These are phyloP conservation scores for Leccinum variicolor DNA, from an alignment of 768 basidiomycete genomes.

Conservation along the genomic window DNA sequence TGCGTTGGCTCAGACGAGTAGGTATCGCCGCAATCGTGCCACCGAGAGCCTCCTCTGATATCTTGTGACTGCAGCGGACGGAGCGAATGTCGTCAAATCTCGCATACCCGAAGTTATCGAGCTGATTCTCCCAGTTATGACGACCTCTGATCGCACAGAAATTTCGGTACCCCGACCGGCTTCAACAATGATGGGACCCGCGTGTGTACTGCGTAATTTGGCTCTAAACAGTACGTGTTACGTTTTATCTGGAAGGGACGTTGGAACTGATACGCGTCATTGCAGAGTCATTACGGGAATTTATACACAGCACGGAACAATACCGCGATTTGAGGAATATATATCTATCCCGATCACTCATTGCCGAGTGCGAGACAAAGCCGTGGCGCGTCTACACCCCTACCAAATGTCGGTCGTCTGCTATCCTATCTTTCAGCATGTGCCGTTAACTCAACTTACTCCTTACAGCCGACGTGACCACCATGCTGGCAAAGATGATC, in stretches of 20 bases:
- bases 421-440: neutral
- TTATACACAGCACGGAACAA: neutral
- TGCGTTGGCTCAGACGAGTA: slow-evolving; percentile 21
- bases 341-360: neutral
- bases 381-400: neutral
- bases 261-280: neutral
- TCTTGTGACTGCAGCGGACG: neutral
- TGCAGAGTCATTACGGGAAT: neutral
- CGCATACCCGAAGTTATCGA: neutral
- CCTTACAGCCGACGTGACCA: slow-evolving; percentile 12
- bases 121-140: neutral
- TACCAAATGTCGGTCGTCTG: neutral
- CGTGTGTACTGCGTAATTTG: slow-evolving; percentile 21
- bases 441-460: neutral
- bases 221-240: slow-evolving; percentile 14
- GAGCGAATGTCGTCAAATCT: neutral
- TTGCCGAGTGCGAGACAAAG: neutral
- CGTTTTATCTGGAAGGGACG: neutral
- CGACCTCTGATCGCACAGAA: neutral
- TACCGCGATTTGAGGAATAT: neutral
- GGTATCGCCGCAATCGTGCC: neutral
- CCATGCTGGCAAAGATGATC: slow-evolving; percentile 21
- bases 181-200: slow-evolving; percentile 24
- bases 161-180: neutral
- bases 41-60: neutral